These are phyloP conservation scores for Solanum aculeatissimum DNA, from an alignment of 305 asterid genomes.

Conservation along the genomic window DNA sequence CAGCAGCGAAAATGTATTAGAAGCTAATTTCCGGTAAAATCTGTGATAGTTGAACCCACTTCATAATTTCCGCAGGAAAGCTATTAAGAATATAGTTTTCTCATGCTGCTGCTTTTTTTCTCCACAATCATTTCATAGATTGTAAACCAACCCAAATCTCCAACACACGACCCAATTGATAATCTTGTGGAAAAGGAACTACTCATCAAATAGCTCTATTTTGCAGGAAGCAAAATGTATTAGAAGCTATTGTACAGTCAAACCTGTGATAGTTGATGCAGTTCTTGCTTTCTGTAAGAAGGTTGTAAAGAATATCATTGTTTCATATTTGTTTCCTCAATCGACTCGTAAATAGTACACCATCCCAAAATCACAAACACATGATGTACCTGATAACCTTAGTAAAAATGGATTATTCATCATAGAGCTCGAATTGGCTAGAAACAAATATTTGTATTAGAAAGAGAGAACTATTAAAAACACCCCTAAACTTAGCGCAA, in stretches of 20 bases:
- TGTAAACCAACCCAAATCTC: neutral
- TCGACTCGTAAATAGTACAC: neutral
- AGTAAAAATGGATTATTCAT: neutral
- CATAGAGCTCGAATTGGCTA: neutral
- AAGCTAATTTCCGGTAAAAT: neutral
- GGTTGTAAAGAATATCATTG: neutral
- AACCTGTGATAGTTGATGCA: neutral
- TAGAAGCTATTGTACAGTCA: neutral
- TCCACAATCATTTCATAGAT: neutral
- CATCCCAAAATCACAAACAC: neutral
- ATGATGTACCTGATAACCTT: neutral
- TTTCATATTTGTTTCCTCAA: neutral
- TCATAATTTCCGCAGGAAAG: neutral
- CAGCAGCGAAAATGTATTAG: neutral
- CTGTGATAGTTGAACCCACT: neutral
- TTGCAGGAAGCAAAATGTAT: neutral
- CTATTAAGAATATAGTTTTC: neutral
- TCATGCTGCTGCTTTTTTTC: neutral
- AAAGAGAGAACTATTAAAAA: too few relatives aligned
- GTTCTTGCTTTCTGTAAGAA: neutral
- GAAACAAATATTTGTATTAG: neutral
- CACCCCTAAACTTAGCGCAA: too few relatives aligned
- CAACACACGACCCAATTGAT: neutral
- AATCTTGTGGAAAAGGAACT: neutral
- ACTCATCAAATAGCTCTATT: neutral